Evolutionary conservation across 345 rosid species (phyloP).

Genomic region (Fremontodendron californicum): DNA sequence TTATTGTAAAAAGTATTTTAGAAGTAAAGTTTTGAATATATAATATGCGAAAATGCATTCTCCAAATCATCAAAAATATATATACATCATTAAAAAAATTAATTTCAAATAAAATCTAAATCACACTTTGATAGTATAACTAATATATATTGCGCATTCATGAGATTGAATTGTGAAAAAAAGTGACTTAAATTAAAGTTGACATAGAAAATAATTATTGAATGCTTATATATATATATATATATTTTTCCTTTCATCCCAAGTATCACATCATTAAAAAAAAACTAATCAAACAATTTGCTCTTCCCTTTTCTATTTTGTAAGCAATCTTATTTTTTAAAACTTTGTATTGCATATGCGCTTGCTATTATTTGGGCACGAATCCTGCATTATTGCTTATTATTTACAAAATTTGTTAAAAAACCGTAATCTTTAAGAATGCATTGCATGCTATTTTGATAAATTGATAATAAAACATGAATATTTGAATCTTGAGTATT

Average conservation of each 20-base stretch:
- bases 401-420: neutral
- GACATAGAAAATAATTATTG: neutral
- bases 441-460: neutral
- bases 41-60: too few species aligned
- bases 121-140: too few species aligned
- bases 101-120: too few species aligned
- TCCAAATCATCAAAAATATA: too few species aligned
- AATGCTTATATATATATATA: too few species aligned
- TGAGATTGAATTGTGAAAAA: neutral
- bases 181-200: neutral
- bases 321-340: neutral
- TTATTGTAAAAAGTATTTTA: too few species aligned
- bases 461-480: neutral
- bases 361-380: neutral
- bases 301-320: neutral
- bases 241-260: neutral
- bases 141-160: neutral
- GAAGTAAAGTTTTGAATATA: too few species aligned
- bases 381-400: neutral
- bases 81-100: too few species aligned
- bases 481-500: too few species aligned
- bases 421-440: neutral
- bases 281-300: neutral
- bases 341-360: neutral
- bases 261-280: neutral